phyloP scores from a whole-genome alignment of 179 eudicot species.

The Carnegiea gigantea region DNA sequence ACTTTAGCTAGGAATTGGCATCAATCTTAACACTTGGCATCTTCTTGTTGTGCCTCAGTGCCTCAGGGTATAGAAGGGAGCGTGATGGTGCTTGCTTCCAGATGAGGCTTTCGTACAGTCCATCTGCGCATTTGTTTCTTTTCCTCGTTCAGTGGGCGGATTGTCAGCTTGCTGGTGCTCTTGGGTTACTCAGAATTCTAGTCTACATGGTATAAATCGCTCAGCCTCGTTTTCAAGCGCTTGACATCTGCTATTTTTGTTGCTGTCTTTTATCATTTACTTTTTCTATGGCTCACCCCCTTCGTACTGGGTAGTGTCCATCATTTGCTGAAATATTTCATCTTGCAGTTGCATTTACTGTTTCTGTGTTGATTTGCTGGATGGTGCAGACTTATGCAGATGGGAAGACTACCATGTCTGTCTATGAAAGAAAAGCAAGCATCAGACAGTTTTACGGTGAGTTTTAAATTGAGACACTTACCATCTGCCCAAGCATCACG shows the following conservation, averaged over 20 bases:
- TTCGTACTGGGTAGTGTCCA: not conserved
- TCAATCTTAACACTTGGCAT: slow-evolving; percentile 1
- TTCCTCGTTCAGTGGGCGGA: slow-evolving; percentile 52
- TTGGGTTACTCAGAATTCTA: slow-evolving; percentile 46
- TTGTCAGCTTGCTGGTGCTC: slow-evolving; percentile 49
- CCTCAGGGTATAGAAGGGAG: slow-evolving; percentile 35
- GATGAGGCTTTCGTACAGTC: slow-evolving; percentile 49
- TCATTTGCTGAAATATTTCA: not conserved
- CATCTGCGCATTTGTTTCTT: slow-evolving; percentile 40
- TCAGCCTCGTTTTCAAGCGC: not conserved
- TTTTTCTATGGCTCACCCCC: not conserved
- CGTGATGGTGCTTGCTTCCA: slow-evolving; percentile 48
- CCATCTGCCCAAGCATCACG: too few species aligned
- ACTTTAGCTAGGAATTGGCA: not conserved
- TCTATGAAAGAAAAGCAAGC: slow-evolving; percentile 50
- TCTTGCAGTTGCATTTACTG: slow-evolving; percentile 8
- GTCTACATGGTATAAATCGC: slow-evolving; percentile 37
- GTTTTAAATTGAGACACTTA: slow-evolving; percentile 5
- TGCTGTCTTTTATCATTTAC: not conserved
- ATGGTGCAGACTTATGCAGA: slow-evolving; percentile 43
- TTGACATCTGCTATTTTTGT: not conserved
- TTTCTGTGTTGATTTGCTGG: slow-evolving; percentile 20
- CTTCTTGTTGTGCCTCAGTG: slow-evolving; percentile 30
- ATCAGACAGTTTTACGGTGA: slow-evolving; percentile 44
- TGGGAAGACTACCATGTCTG: slow-evolving; percentile 43